phyloP scores from a whole-genome alignment of 495 filamentous ascomycete species.

The Trichoderma reesei region DNA sequence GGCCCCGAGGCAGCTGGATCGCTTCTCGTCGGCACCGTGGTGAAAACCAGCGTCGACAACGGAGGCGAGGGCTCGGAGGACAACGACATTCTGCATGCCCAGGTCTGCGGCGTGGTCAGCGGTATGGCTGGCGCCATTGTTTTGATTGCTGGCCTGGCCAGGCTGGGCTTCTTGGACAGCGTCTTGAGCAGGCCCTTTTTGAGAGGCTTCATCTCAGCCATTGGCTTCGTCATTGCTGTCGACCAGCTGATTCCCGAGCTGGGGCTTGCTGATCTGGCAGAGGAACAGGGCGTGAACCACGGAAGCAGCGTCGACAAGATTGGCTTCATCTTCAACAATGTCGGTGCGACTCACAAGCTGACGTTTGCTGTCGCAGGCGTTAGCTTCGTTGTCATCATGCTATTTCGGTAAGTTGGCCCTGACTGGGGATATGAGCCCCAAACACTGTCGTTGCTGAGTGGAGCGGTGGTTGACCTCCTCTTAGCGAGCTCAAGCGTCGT shows the following conservation, averaged over 20 bases:
- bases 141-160: slow-evolving; percentile 66
- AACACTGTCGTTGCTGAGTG: no score
- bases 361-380: slow-evolving; percentile 66
- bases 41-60: slow-evolving; percentile 62
- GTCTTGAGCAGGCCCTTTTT: slow-evolving; percentile 89
- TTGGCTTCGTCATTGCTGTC: slow-evolving; percentile 90
- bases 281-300: slow-evolving; percentile 53
- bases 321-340: slow-evolving; percentile 62
- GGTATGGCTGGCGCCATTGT: slow-evolving; percentile 81
- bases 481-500: slow-evolving; percentile 67
- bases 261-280: slow-evolving; percentile 58
- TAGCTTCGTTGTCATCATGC: slow-evolving; percentile 83
- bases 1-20: slow-evolving; percentile 93
- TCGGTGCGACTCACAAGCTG: slow-evolving; percentile 53
- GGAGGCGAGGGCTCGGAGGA: slow-evolving; percentile 57
- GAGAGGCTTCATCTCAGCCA: slow-evolving; percentile 89
- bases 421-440: no score
- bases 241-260: slow-evolving; percentile 90
- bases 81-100: slow-evolving; percentile 59
- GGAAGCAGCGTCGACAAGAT: slow-evolving; percentile 80
- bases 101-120: slow-evolving; percentile 82
- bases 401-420: slow-evolving; percentile 53
- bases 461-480: no score
- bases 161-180: slow-evolving; percentile 91
- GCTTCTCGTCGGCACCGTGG: slow-evolving; percentile 77